Conservation (phyloP, 768 basidiomycete genomes). For the Leccinum longicurvipes region DNA sequence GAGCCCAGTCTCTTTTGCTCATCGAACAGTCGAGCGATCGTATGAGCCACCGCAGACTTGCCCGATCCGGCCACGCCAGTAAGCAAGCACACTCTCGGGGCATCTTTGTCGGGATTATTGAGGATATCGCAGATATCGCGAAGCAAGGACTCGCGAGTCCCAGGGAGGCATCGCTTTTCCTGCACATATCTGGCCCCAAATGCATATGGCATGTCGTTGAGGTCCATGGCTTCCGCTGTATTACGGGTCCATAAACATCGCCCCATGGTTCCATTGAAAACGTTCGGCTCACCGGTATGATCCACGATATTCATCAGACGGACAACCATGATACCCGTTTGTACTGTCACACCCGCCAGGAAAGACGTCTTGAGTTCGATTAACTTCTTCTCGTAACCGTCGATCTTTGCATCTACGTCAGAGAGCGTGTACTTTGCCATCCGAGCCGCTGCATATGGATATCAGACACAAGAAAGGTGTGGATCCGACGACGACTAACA, state of each 20-base stretch:
- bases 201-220: neutral
- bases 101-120: neutral
- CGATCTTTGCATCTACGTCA: neutral
- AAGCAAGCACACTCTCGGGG: neutral
- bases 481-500: neutral
- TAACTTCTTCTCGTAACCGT: neutral
- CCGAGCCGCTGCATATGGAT: neutral
- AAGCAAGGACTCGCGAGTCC: neutral
- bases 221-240: no score
- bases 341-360: neutral
- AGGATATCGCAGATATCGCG: neutral
- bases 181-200: neutral
- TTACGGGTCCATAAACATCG: no score
- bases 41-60: neutral
- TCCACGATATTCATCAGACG: neutral
- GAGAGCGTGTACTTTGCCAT: neutral
- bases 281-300: neutral
- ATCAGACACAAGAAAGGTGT: neutral
- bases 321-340: neutral
- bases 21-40: neutral
- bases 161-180: neutral
- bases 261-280: neutral
- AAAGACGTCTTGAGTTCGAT: neutral
- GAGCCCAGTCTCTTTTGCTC: neutral
- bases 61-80: neutral